Conservation (phyloP, 23 red algal species). For the Gracilaria gracilis region DNA sequence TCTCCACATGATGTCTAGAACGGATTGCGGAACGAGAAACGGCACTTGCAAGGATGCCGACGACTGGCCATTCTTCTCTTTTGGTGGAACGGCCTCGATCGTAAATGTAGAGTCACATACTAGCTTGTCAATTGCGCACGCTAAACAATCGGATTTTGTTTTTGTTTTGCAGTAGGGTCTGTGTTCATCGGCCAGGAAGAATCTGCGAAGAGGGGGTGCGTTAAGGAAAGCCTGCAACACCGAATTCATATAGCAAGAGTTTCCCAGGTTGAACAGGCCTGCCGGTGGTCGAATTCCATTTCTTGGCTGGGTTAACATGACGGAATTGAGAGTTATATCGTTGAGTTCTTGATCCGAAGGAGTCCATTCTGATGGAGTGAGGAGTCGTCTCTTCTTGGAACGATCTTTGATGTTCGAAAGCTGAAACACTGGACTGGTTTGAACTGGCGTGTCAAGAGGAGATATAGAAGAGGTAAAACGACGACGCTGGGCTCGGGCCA, state of each 20-base stretch:
- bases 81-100: conserved; percentile 34
- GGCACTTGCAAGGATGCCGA: conserved; percentile 36
- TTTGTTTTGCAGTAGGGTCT: conserved; percentile 49
- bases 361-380: conserved; percentile 71
- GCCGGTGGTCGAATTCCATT: conserved; percentile 40
- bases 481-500: conserved; percentile 56
- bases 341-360: conserved; percentile 60
- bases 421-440: not conserved
- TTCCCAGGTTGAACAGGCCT: conserved; percentile 92
- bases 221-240: conserved; percentile 90
- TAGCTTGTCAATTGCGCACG: conserved; percentile 78
- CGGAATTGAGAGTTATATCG: conserved; percentile 38
- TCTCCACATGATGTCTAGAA: conserved; percentile 92
- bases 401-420: conserved; percentile 39
- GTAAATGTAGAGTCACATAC: conserved; percentile 67
- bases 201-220: conserved; percentile 78
- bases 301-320: conserved; percentile 31
- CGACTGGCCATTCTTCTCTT: conserved; percentile 29
- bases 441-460: conserved; percentile 43
- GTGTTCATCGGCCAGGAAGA: conserved; percentile 88
- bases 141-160: conserved; percentile 58
- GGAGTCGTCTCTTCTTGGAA: conserved; percentile 38
- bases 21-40: conserved; percentile 81
- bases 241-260: conserved; percentile 96
- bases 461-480: conserved; percentile 62